Percentiles rank a stretch among this genome's conserved stretches.
Evolutionary conservation across 495 filamentous ascomycete species (phyloP).

Genomic region (Talaromyces liani): DNA sequence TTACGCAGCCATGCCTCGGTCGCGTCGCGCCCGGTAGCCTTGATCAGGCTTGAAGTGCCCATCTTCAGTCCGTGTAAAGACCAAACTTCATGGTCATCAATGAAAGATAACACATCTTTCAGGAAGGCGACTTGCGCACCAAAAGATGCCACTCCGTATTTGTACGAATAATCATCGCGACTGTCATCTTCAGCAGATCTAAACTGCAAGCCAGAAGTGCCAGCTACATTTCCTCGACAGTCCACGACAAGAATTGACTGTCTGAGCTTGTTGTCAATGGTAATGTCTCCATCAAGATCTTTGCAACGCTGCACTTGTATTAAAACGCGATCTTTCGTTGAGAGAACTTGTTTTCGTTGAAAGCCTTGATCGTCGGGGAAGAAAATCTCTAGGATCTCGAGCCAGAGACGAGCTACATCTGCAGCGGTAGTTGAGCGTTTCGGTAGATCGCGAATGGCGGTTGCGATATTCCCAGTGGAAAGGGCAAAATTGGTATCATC

Average conservation of each 20-base stretch:
- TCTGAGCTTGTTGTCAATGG: background rate
- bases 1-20: slow-evolving; percentile 2
- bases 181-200: background rate
- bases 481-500: background rate
- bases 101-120: background rate
- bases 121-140: background rate
- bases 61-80: background rate
- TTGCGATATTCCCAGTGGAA: background rate
- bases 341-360: background rate
- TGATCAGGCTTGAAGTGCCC: background rate
- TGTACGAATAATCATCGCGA: background rate
- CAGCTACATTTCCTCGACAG: background rate
- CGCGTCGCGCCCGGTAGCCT: slow-evolving; percentile 6
- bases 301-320: background rate
- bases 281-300: background rate
- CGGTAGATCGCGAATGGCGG: background rate
- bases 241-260: background rate
- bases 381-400: background rate
- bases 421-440: background rate
- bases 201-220: background rate
- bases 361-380: background rate
- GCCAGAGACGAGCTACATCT: slow-evolving; percentile 1
- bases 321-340: background rate
- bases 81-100: background rate
- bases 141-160: background rate